Evolutionary conservation across 441 rosid species (phyloP).

Genomic region (Manihot esculenta): DNA sequence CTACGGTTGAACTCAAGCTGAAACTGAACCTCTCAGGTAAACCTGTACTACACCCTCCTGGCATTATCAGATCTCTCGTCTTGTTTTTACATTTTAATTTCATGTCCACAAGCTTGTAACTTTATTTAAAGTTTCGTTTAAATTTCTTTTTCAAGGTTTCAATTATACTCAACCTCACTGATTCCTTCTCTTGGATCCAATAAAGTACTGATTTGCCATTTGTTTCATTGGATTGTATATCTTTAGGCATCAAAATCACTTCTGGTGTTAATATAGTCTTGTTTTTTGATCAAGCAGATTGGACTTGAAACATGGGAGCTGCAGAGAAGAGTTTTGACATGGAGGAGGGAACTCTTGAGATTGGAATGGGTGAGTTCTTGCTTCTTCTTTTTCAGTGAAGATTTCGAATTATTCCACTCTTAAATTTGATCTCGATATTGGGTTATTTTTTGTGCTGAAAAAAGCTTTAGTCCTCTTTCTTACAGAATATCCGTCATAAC

Average conservation of each 20-base stretch:
- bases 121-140: neutral
- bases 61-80: neutral
- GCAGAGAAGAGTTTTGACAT: conserved; percentile 27
- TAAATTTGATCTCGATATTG: neutral
- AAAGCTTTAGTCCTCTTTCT: neutral
- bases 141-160: neutral
- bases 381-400: neutral
- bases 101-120: neutral
- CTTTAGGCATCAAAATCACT: neutral
- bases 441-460: neutral
- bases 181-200: neutral
- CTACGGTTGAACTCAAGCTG: neutral
- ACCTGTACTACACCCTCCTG: neutral
- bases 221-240: neutral
- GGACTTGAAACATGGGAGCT: conserved; percentile 14
- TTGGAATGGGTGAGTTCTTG: conserved; percentile 70
- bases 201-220: neutral
- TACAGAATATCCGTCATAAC: neutral
- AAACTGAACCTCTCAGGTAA: too few species aligned
- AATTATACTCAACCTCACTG: neutral
- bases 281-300: neutral
- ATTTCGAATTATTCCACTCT: too few species aligned
- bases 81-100: neutral
- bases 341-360: conserved; percentile 84
- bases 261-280: too few species aligned